Percentiles rank a stretch among this genome's conserved stretches.
These are phyloP conservation scores for Harringtonia aguacate DNA, from an alignment of 2,329 filamentous ascomycete genomes.

Conservation along the genomic window DNA sequence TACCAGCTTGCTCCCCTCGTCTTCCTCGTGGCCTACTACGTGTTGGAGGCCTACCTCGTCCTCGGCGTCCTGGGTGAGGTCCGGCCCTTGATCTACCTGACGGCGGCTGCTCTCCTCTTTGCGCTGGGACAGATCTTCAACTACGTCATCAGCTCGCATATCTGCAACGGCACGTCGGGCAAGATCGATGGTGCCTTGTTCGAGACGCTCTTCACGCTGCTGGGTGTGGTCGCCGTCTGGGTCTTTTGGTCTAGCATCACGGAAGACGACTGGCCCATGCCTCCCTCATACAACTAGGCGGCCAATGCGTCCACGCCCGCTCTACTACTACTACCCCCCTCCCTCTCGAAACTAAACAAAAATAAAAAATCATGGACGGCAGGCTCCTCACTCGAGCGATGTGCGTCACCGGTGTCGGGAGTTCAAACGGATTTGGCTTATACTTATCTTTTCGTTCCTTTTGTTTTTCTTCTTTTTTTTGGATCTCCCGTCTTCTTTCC, in stretches of 20 bases:
- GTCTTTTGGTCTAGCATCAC: conserved; percentile 98
- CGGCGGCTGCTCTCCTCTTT: conserved; percentile 66
- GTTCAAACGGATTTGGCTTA: background rate
- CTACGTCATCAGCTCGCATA: conserved; percentile 83
- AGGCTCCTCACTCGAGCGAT: background rate
- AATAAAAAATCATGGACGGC: too few species aligned
- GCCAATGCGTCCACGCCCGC: too few species aligned
- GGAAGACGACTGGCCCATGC: conserved; percentile 89
- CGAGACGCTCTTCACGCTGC: conserved; percentile 81
- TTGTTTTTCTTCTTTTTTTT: conserved; percentile 5
- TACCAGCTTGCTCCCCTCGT: conserved; percentile 85
- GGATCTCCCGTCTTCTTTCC: background rate
- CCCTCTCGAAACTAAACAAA: too few species aligned
- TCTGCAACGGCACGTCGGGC: conserved; percentile 72
- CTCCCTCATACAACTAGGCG: conserved; percentile 21
- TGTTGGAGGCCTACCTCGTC: conserved; percentile 76
- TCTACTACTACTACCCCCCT: too few species aligned
- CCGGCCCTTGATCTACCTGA: conserved; percentile 85
- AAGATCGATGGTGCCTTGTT: conserved; percentile 92
- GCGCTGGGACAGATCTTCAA: conserved; percentile 92
- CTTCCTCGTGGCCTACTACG: conserved; percentile 79
- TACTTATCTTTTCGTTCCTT: background rate
- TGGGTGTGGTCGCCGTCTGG: conserved; percentile 78
- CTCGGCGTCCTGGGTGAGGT: conserved; percentile 76
- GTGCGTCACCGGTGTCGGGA: conserved; percentile 3